phyloP scores from a whole-genome alignment of 2,329 filamentous ascomycete genomes.

The Colletotrichum caudatum region DNA sequence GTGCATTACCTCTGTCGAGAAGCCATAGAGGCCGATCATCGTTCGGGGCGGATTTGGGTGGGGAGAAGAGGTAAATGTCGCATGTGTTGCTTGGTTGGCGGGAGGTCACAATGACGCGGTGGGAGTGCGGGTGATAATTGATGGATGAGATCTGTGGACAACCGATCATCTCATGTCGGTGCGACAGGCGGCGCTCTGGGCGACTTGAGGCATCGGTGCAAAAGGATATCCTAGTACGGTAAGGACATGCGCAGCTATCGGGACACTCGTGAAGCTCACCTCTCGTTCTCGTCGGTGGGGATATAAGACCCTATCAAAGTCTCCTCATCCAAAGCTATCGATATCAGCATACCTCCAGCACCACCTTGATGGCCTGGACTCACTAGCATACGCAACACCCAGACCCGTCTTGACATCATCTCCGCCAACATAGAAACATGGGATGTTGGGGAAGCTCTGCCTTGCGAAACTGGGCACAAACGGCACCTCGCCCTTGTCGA shows the following conservation, averaged over 20 bases:
- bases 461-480: constrained; percentile 50
- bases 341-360: constrained; percentile 33
- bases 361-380: constrained; percentile 44
- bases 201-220: constrained; percentile 35
- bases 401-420: constrained; percentile 55
- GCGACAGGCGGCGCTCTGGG: constrained; percentile 33
- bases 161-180: constrained; percentile 52
- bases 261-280: constrained; percentile 47
- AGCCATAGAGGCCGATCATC: constrained; percentile 53
- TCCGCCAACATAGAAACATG: constrained; percentile 55
- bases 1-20: constrained; percentile 46
- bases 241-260: not conserved
- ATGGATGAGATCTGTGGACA: constrained; percentile 60
- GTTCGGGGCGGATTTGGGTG: constrained; percentile 47
- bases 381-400: constrained; percentile 59
- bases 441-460: constrained; percentile 50
- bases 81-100: constrained; percentile 49
- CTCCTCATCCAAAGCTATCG: constrained; percentile 51
- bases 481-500: constrained; percentile 55
- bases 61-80: constrained; percentile 55
- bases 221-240: constrained; percentile 29
- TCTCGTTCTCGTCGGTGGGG: constrained; percentile 56
- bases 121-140: constrained; percentile 58
- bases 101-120: constrained; percentile 58
- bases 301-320: constrained; percentile 57